Percentiles rank a stretch among this genome's conserved stretches.
Conservation (phyloP, 2,329 filamentous ascomycete species). For the Sporothrix pallida region DNA sequence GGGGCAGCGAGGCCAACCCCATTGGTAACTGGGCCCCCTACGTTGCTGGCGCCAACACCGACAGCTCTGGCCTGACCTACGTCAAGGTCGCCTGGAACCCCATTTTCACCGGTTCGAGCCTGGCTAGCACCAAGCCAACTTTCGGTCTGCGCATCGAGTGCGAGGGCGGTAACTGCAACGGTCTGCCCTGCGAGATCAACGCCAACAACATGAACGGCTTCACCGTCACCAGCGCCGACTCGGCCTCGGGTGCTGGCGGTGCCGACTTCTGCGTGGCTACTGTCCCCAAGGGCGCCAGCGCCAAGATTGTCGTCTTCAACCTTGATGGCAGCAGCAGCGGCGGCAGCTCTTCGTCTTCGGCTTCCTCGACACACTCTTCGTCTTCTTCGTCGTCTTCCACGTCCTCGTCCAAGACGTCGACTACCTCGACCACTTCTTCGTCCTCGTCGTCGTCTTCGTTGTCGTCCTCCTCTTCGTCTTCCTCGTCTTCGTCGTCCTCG, state of each 20-base stretch:
- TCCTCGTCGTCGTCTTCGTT: slow-evolving; percentile 42
- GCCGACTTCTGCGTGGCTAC: slow-evolving; percentile 78
- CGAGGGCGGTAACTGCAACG: slow-evolving; percentile 68
- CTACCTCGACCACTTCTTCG: slow-evolving; percentile 38
- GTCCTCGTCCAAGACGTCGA: slow-evolving; percentile 32
- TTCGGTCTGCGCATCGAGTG: slow-evolving; percentile 76
- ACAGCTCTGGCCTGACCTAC: slow-evolving; percentile 67
- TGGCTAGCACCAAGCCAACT: slow-evolving; percentile 63
- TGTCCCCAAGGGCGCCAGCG: slow-evolving; percentile 68
- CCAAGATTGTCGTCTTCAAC: slow-evolving; percentile 68
- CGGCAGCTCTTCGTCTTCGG: slow-evolving; percentile 34
- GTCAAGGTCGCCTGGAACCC: slow-evolving; percentile 81
- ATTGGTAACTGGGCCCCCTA: slow-evolving; percentile 79
- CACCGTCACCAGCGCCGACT: slow-evolving; percentile 61
- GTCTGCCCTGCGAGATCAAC: slow-evolving; percentile 75
- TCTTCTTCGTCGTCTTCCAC: slow-evolving; percentile 41
- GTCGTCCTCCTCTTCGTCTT: slow-evolving; percentile 34
- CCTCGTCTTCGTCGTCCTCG: slow-evolving; percentile 35
- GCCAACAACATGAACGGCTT: slow-evolving; percentile 62
- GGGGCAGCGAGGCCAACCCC: slow-evolving; percentile 68
- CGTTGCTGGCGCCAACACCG: slow-evolving; percentile 76
- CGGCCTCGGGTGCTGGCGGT: slow-evolving; percentile 67
- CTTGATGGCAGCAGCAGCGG: slow-evolving; percentile 47
- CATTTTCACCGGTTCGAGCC: slow-evolving; percentile 64
- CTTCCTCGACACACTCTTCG: slow-evolving; percentile 38